Evolutionary conservation across 177 flowering plant species (phyloP).

Genomic region (Vitis hybrid): DNA sequence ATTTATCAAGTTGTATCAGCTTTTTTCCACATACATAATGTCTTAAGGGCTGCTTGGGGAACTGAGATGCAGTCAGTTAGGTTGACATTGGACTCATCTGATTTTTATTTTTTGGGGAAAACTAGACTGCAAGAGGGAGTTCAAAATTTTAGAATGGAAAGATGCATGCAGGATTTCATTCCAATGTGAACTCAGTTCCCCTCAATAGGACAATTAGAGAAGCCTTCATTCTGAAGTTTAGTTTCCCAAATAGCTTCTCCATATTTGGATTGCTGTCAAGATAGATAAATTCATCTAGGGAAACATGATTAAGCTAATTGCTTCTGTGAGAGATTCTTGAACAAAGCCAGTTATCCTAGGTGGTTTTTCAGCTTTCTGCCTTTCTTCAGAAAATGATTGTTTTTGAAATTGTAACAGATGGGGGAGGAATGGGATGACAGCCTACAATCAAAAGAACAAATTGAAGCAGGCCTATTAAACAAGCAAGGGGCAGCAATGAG

Average conservation of each 20-base stretch:
- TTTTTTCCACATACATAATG: background rate
- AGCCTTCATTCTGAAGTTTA: background rate
- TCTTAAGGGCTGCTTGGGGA: background rate
- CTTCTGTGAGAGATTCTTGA: background rate
- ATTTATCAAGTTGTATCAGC: too few species aligned
- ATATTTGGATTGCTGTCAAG: background rate
- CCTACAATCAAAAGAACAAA: conserved; percentile 59
- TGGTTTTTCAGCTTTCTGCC: background rate
- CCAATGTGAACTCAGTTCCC: background rate
- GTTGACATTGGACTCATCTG: too few species aligned
- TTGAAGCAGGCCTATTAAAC: conserved; percentile 52
- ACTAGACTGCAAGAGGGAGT: too few species aligned
- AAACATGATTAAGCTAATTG: background rate
- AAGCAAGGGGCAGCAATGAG: conserved; percentile 66
- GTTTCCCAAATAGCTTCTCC: background rate
- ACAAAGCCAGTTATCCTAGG: background rate
- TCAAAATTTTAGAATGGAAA: too few species aligned
- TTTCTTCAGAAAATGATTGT: background rate
- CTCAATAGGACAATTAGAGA: background rate
- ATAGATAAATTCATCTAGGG: background rate
- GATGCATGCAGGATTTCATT: background rate
- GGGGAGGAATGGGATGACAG: conserved; percentile 76
- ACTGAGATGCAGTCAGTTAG: background rate
- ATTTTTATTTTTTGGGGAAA: too few species aligned
- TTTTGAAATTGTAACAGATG: conserved; percentile 24